phyloP scores from a whole-genome alignment of 2,329 filamentous ascomycete genomes.

The Talaromyces pinophilus region DNA sequence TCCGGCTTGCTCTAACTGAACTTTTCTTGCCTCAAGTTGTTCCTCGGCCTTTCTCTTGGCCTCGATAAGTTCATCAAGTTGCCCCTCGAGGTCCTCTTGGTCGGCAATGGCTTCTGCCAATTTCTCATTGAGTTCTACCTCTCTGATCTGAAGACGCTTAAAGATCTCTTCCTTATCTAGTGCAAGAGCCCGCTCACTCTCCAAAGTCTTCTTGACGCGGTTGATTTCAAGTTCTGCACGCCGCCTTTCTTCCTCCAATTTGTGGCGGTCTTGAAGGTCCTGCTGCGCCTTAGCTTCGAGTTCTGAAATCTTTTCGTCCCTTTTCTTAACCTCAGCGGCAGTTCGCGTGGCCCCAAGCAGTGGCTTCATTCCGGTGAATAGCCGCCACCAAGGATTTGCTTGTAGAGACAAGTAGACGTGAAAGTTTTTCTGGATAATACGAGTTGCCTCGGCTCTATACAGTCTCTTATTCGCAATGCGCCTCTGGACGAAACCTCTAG shows the following conservation, averaged over 20 bases:
- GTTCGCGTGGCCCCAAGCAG: slow-evolving; percentile 89
- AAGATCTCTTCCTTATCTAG: slow-evolving; percentile 99
- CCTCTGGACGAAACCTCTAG: slow-evolving; percentile 84
- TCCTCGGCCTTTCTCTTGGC: slow-evolving; percentile 88
- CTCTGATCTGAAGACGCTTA: slow-evolving; percentile 88
- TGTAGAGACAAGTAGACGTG: slow-evolving; percentile 86
- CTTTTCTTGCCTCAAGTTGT: slow-evolving; percentile 74
- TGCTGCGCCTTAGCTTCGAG: slow-evolving; percentile 80
- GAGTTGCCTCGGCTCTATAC: slow-evolving; percentile 90
- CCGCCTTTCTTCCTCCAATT: slow-evolving; percentile 85
- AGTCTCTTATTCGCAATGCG: slow-evolving; percentile 88
- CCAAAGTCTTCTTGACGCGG: slow-evolving; percentile 87
- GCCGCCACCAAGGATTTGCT: slow-evolving; percentile 94
- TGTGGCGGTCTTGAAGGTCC: slow-evolving; percentile 72
- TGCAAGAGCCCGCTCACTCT: slow-evolving; percentile 92
- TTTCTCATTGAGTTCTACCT: slow-evolving; percentile 89
- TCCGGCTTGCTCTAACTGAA: slow-evolving; percentile 88
- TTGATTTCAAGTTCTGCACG: slow-evolving; percentile 84
- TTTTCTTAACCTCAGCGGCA: slow-evolving; percentile 88
- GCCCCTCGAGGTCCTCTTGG: slow-evolving; percentile 89
- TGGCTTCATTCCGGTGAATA: slow-evolving; percentile 93
- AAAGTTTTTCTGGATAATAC: slow-evolving; percentile 94
- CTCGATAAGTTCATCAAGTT: slow-evolving; percentile 82
- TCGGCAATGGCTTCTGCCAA: slow-evolving; percentile 88
- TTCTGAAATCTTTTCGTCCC: slow-evolving; percentile 88